Evolutionary conservation across 257 asterid species (phyloP), one percentile per base, ranked within the genome.

Genomic region (Orobanche coerulescens): DNA sequence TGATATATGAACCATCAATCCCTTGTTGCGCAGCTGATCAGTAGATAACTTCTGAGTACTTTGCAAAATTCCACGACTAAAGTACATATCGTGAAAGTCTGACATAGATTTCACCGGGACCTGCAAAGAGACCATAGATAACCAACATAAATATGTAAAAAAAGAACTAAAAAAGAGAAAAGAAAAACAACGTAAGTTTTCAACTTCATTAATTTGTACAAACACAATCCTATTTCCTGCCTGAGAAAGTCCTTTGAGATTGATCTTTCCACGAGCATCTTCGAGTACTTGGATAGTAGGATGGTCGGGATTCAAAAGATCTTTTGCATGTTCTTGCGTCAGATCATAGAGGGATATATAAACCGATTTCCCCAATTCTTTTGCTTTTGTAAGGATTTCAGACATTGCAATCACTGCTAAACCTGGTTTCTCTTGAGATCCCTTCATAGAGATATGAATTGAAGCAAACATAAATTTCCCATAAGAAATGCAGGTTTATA

Each of bases 191-290:
- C 2, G n/a, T 58, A 61, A 52, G 25, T 5, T 2, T 34, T 44
- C 26, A 46, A 61, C 49, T 26, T 16, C 58, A 57, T 12, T 25
- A 10, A 26, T 43, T 13, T 57, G 11, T 14, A 4, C 8, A 42
- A 25, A 13, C 5, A 48, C 9, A 58, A 25, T 16, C 33, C 25
- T 10, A 16, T 33, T 61, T 69, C 81, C 73, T 84, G 75, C 97
- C 84, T 75, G 74, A 30, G 95, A 84, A 66, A 92, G 90, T 49
- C 95, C 95, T 74, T 79, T 88, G 13, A 92, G 82, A 58, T 84
- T 88, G 69, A 82, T 71, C 75, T 71, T 81, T 19, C 96, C 94
- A 5, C 71, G 86, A 46, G 80, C 81, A 72, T 81, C 89, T 55
- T 81, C 96, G 12, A 91, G 53, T 30, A 91, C 83, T 73, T 82